Evolutionary conservation across 2,329 filamentous ascomycete genomes (phyloP), one percentile per base, ranked within the genome.

Genomic region (Colletotrichum orchidophilum): DNA sequence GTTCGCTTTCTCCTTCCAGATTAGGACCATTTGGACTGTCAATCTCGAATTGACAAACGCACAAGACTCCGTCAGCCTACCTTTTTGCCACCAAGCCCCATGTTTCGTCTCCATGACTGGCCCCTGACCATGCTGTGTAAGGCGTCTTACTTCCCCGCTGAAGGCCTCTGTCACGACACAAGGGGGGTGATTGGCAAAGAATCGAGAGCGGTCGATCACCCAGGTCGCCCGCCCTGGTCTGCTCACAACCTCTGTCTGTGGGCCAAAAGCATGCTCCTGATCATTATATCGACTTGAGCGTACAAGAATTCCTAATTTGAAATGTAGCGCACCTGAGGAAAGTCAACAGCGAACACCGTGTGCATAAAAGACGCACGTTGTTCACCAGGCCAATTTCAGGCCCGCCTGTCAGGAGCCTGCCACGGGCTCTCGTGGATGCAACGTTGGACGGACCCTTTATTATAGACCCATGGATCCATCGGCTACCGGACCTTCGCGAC

Each of bases 1-100:
- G 75, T 80, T 83, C 82, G 82, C 83, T 84, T 84, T 78, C 72
- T 73, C 76, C 79, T 84, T 80, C 81, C 81, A 57, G 57, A 81
- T 82, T 66, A 64, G 77, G 81, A 60, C 52, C 66, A 81, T 82
- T 66, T 64, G 77, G 81, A 60, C 52, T 68, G 59, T 74, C 63
- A 60, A 65, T 61, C 66, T 57, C 46, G 39, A 61, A 65, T 26
- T 65, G 66, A 66, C 66, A 63, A 62, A 53, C 31, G 33, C 49
- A 46, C 29, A 39, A 58, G 49, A 31, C 42, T 60, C 60, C 27
- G 49, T 42, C 27, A 39, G 42, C 33, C 57, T 53, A 52, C n/a
- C 33, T 39, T 39, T 35, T 66, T 63, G 57, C 62, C 70, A 71
- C 61, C 31, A 53, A 35, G 24, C 64, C 55, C 53, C 57, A 49